Conservation (phyloP, 805 yeast species). For the Zygosaccharomyces bisporus region DNA sequence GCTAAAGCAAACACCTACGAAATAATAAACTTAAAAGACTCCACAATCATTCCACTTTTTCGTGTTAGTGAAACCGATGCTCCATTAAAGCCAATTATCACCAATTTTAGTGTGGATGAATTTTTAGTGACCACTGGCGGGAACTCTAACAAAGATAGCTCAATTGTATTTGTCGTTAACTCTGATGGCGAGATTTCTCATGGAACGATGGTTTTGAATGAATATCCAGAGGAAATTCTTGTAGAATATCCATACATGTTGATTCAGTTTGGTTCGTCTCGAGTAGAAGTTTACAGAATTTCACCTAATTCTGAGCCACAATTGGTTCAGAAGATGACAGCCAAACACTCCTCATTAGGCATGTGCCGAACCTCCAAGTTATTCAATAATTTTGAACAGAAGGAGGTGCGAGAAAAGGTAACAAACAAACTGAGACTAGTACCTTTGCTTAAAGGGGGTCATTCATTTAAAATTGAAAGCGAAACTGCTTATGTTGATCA, state of each 20-base stretch:
- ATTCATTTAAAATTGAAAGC: conserved; percentile 24
- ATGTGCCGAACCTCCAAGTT: conserved; percentile 16
- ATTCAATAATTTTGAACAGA: conserved; percentile 15
- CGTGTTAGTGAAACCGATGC: conserved; percentile 28
- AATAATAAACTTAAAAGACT: conserved; percentile 20
- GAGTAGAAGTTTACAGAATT: conserved; percentile 14
- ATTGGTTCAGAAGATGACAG: conserved; percentile 18
- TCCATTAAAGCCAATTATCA: conserved; percentile 26
- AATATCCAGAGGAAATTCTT: conserved; percentile 25
- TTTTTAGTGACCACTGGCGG: conserved; percentile 34
- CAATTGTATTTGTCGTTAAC: conserved; percentile 34
- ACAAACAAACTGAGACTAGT: conserved; percentile 26
- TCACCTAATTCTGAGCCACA: conserved; percentile 18
- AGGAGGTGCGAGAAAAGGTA: conserved; percentile 11
- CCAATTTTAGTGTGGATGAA: conserved; percentile 17
- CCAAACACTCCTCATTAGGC: conserved; percentile 5
- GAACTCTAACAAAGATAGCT: conserved; percentile 20
- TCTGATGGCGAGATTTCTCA: conserved; percentile 32
- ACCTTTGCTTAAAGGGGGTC: conserved; percentile 19
- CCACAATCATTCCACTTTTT: conserved; percentile 25
- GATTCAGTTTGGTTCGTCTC: conserved; percentile 16
- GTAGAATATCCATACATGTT: conserved; percentile 28
- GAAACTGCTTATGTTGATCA: conserved; percentile 24
- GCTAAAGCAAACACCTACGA: conserved; percentile 27
- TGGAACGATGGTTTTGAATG: conserved; percentile 30